A percentile compares a stretch with the other conserved stretches of the same genome.
phyloP scores from a whole-genome alignment of 2,329 filamentous ascomycete genomes.

The Alternaria gansuensis region DNA sequence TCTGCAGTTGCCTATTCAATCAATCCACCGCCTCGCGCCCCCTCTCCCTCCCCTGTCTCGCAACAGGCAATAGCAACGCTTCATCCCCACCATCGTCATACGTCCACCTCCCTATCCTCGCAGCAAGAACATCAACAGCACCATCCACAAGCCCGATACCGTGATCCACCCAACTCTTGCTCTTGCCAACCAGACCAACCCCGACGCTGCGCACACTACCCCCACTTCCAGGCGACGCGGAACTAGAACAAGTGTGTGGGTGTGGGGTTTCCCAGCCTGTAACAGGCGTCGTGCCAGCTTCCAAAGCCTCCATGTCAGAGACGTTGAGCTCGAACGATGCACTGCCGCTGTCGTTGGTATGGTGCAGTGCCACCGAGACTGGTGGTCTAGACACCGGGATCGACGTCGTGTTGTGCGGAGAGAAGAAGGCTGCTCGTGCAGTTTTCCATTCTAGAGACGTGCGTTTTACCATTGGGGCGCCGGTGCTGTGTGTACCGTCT shows the following conservation, averaged over 20 bases:
- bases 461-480: not conserved
- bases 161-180: not conserved
- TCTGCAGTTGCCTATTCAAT: no score
- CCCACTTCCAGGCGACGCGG: not conserved
- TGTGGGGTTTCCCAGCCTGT: not conserved
- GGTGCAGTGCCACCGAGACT: not conserved
- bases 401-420: not conserved
- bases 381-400: not conserved
- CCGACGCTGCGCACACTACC: not conserved
- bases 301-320: slow-evolving; percentile 4
- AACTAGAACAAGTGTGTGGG: not conserved
- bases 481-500: no score
- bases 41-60: not conserved
- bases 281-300: slow-evolving; percentile 3
- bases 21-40: not conserved
- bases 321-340: not conserved
- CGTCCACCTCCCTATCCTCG: slow-evolving; percentile 10
- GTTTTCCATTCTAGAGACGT: slow-evolving; percentile 3
- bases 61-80: slow-evolving; percentile 17
- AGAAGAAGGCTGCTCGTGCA: slow-evolving; percentile 3
- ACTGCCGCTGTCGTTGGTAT: not conserved
- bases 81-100: slow-evolving; percentile 11
- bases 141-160: slow-evolving; percentile 6
- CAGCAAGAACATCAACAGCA: slow-evolving; percentile 3
- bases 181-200: not conserved